Conservation (phyloP, 2,329 filamentous ascomycete genomes). For the Tympanopsis confertula region DNA sequence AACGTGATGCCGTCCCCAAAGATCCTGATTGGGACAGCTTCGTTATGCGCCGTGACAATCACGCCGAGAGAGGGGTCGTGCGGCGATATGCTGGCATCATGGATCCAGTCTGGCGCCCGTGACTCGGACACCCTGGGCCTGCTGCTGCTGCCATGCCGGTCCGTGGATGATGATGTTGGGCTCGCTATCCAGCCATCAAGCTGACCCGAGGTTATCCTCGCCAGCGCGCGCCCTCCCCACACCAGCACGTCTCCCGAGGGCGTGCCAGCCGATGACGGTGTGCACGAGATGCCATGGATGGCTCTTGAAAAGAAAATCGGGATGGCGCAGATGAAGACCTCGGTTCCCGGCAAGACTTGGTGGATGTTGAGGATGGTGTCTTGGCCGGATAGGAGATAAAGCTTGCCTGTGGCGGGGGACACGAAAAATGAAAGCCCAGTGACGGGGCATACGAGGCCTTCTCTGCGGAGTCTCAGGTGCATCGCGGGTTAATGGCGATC, state of each 20-base stretch:
- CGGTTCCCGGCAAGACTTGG: conserved; percentile 18
- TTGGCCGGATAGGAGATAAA: conserved; percentile 45
- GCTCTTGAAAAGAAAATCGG: conserved; percentile 55
- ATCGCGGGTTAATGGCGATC: conserved; percentile 7
- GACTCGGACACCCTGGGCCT: conserved; percentile 8
- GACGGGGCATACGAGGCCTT: conserved; percentile 38
- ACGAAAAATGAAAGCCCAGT: conserved; percentile 45
- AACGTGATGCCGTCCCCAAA: conserved; percentile 25
- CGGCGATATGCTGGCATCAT: conserved; percentile 49
- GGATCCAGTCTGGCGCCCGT: conserved; percentile 64
- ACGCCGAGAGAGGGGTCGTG: conserved; percentile 31
- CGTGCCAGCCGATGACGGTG: conserved; percentile 7
- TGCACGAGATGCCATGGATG: conserved; percentile 60
- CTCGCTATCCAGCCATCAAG: conserved; percentile 11
- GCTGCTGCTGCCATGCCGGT: conserved; percentile 8
- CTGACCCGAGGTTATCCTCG: conserved; percentile 19
- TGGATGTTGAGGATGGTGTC: conserved; percentile 46
- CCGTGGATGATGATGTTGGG: conserved; percentile 14
- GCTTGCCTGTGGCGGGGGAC: conserved; percentile 10
- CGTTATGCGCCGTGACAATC: conserved; percentile 79
- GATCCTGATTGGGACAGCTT: conserved; percentile 42
- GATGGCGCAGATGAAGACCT: conserved; percentile 24
- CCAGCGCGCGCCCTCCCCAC: conserved; percentile 62
- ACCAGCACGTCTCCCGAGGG: conserved; percentile 31
- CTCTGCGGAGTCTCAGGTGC: too few species aligned